These are phyloP conservation scores for Phytophthora constricta DNA, from an alignment of 352 stramenopile genomes.

Conservation along the genomic window DNA sequence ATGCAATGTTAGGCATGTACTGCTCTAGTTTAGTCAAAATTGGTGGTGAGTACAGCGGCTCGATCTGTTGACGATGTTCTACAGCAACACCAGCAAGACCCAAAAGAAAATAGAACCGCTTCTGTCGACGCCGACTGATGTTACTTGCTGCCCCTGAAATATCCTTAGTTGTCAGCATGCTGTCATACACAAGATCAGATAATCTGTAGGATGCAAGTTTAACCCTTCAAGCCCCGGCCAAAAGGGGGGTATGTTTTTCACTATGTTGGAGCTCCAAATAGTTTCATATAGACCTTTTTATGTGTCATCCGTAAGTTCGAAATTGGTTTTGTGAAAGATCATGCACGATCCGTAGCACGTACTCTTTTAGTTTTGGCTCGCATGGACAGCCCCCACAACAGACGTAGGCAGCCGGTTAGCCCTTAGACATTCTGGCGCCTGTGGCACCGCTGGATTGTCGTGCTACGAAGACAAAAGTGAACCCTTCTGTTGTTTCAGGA, in stretches of 20 bases:
- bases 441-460: no score
- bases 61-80: no score
- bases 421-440: no score
- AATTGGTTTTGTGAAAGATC: slow-evolving; percentile 10
- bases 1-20: slow-evolving; percentile 3
- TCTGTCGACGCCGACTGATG: slow-evolving; percentile 1
- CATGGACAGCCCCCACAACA: neutral
- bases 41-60: neutral
- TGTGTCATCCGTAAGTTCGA: slow-evolving; percentile 4
- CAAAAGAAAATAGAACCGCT: no score
- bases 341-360: neutral
- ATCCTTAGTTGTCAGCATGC: slow-evolving; percentile 6
- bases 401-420: no score
- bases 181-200: slow-evolving; percentile 16
- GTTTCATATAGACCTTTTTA: neutral
- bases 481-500: no score
- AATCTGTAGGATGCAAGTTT: slow-evolving; percentile 8
- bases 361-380: slow-evolving; percentile 2
- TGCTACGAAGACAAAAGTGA: no score
- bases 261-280: neutral
- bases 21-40: neutral
- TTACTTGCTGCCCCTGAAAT: slow-evolving; percentile 3
- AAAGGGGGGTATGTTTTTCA: neutral
- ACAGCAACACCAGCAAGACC: no score
- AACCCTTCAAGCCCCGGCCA: no score